Conservation (phyloP, 345 rosid species). For the Carallia pectinifolia region DNA sequence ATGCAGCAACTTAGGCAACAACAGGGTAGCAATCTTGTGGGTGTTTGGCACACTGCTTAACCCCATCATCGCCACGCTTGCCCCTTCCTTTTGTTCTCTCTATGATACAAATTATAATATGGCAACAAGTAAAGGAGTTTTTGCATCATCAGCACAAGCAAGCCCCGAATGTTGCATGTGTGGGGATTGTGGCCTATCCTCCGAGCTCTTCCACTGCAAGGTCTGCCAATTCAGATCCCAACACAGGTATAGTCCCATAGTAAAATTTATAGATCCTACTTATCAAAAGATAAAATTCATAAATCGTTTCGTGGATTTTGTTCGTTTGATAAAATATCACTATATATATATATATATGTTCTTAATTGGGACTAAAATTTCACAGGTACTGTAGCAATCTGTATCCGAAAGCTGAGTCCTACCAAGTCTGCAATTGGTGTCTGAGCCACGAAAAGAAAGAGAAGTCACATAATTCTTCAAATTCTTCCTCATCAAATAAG, state of each 20-base stretch:
- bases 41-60: neutral
- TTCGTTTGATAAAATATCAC: neutral
- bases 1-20: too few species aligned
- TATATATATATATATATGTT: neutral
- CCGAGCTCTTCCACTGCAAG: constrained; percentile 59
- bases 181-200: constrained; percentile 60
- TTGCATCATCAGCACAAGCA: constrained; percentile 15
- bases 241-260: constrained; percentile 45
- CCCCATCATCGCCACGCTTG: neutral
- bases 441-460: constrained; percentile 36
- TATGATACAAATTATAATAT: neutral
- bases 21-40: neutral
- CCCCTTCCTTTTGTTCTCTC: constrained; percentile 1
- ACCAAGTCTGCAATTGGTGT: constrained; percentile 67
- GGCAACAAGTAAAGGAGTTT: constrained; percentile 25
- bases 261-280: neutral
- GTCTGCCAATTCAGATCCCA: constrained; percentile 67
- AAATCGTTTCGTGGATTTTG: neutral
- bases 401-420: constrained; percentile 56
- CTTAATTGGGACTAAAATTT: neutral
- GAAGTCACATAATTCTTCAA: constrained; percentile 41
- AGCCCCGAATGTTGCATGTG: constrained; percentile 70
- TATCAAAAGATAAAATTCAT: neutral
- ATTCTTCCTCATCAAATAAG: constrained; percentile 33
- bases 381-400: constrained; percentile 70